Base-by-base conservation (phyloP, 139 green algal species). In the Chlorella sp. region DNA sequence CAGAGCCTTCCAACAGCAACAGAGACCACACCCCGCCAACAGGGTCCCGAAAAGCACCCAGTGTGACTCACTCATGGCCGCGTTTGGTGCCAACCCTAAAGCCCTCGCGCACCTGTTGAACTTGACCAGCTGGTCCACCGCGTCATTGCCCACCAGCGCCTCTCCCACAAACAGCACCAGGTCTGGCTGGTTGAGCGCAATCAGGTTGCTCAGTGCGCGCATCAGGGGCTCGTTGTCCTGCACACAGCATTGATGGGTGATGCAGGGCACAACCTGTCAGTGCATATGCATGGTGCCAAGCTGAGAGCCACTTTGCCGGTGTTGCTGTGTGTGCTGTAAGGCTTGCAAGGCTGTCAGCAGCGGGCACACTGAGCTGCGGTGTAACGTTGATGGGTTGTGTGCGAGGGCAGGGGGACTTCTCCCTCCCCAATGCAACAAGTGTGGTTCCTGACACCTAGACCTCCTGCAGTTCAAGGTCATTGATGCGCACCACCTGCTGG, bases 221-320 rank as follows among this genome's bases (percentile, higher is more conserved):
- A 99, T 99, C 27, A 99, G 89, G 2, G 95, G 95, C 91, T 99
- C 94, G 80, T 99, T 99, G 86, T 99, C 95, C 87, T 98, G 91
- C 61, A 82, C 67, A 62, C 71, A 35, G 60, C 3, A 30, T 29
- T 63, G 55, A 6, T n/a, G 55, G 17, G 17, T 10, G 42, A 26
- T 10, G 42, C 42, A 55, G 42, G 42, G 42, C 42, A 55, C 17
- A 55, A 17, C 42, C 17, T 17, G 17, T 55, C 42, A 55, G 17
- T 10, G 42, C 42, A 10, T 55, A n/a, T n/a, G n/a, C n/a, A n/a
- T n/a, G n/a, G n/a, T n/a, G n/a, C n/a, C n/a, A n/a, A n/a, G n/a
- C n/a, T n/a, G n/a, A n/a, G n/a, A n/a, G 42, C 42, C 42, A 26
- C 10, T 55, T 17, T 55, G 42, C 10, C 17, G 10, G 42, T 55